Base-by-base conservation (phyloP, 2,329 filamentous ascomycete species). In the Tolypocladium sp. region DNA sequence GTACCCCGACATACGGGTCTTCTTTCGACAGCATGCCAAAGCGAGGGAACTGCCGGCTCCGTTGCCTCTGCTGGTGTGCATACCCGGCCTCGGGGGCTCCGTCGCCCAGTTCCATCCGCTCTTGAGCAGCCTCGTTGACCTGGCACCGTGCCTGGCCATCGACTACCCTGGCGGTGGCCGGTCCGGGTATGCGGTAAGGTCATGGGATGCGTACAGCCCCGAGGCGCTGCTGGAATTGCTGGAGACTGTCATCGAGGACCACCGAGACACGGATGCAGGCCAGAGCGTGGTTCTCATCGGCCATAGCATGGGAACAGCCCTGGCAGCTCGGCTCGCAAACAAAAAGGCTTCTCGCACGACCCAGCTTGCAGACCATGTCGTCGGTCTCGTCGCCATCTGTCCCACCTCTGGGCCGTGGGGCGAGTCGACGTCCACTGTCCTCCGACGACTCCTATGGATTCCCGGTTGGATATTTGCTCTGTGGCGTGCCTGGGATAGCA, bases 81-180 rank as follows among this genome's bases (percentile, higher is more conserved):
- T 97, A 59, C 94, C 97, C 69, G 94, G 94, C 1, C 81, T 97
- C 12, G 94, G 93, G n/a, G 94, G 94, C 55, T 96, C 91, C 0
- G 82, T 92, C 30, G 88, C 91, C 13, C 94, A 97, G 69, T 97
- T 97, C 69, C 83, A 90, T 58, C 85, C 89, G 37, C 76, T 97
- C 6, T 76, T 97, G 20, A 88, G 85, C 25, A 94, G 90, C 71
- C 79, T 99, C 55, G 84, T 89, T 56, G 91, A 95, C 69, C 78
- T 92, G 55, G 91, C 90, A 15, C 88, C 92, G 55, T 96, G 92
- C 70, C 80, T 75, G 63, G 90, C 91, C 4, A 86, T 97, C 63
- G 94, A 99, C 70, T 79, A 97, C 4, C 93, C 94, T 1, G 94
- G 94, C 44, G 96, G 92, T 67, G 94, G 94, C 37, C 78, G 87